Base-by-base conservation (phyloP, 2,329 filamentous ascomycete genomes). In the Pseudonectria foliicola region DNA sequence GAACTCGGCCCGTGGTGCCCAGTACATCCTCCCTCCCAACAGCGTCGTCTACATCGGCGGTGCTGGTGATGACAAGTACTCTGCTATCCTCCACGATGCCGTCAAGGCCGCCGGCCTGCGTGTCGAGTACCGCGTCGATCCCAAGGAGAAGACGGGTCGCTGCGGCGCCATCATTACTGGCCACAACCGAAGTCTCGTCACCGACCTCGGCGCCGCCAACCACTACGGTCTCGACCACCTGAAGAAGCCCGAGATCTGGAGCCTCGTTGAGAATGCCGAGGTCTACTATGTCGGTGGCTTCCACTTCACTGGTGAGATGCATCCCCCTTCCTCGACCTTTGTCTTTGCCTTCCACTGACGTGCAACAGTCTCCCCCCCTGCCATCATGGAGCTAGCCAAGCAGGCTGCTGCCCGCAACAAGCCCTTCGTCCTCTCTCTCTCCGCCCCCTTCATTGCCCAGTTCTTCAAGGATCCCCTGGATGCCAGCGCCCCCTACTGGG, bases 401-500 rank as follows among this genome's bases (percentile, higher is more conserved):
- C 85, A 96, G 67, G 90, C 92, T 39, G 89, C 87, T 26, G 69
- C 74, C 46, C 80, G 86, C 63, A 82, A 96, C 75, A 98, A 98
- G 79, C 72, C 73, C 43, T 94, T 96, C 63, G 78, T 89, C 53
- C 80, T 98, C 52, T 93, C 88, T 50, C 78, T 98, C 42, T 92
- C 87, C 33, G 92, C 92, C 7, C 92, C 92, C 40, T 98, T 98
- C 73, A 95, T 98, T 56, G 71, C 83, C 26, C 84, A 94, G 60
- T 95, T 95, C 76, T 98, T 96, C 82, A 95, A 95, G 74, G 89
- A 95, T 32, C 84, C 80, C 47, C 77, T 98, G 31, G 87, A 95
- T 64, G 80, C 80, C 53, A 82, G 85, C 35, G 73, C 87, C 34
- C 84, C 85, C 21, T 95, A 95, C 77, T 93, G 88, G 73, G 89